A percentile compares a stretch with the other conserved stretches of the same genome.
phyloP scores from a whole-genome alignment of 1,139 yeast species.

The Candida sojae region DNA sequence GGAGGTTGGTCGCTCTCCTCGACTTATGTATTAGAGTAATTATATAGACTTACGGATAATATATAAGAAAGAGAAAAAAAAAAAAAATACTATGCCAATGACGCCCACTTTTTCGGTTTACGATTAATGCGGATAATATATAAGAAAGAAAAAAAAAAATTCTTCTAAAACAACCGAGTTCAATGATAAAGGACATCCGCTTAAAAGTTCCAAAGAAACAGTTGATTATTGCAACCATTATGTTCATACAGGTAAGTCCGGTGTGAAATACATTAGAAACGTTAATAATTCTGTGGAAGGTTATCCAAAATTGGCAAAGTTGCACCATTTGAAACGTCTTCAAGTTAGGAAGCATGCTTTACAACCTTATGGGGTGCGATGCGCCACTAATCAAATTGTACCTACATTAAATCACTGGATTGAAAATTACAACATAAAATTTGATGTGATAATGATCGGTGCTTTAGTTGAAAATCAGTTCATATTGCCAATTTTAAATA shows the following conservation, averaged over 20 bases:
- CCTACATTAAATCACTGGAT: constrained; percentile 65
- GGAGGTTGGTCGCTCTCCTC: too few species aligned
- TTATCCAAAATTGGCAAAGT: constrained; percentile 75
- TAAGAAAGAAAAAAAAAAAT: too few species aligned
- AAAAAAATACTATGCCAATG: too few species aligned
- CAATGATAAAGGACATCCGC: too few species aligned
- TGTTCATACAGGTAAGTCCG: constrained; percentile 58
- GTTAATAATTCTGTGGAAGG: constrained; percentile 69
- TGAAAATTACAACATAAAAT: constrained; percentile 53
- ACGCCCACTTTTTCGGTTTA: too few species aligned
- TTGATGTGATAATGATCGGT: constrained; percentile 92
- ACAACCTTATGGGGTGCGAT: constrained; percentile 66
- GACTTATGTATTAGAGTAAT: too few species aligned
- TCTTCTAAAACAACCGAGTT: too few species aligned
- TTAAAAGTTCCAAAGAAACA: not conserved
- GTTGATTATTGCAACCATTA: constrained; percentile 76
- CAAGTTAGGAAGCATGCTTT: constrained; percentile 49
- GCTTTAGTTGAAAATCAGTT: constrained; percentile 76
- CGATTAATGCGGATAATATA: too few species aligned
- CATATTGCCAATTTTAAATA: constrained; percentile 56
- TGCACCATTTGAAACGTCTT: constrained; percentile 64
- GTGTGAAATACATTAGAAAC: constrained; percentile 68
- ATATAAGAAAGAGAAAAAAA: too few species aligned
- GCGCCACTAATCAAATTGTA: constrained; percentile 53
- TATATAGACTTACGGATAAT: too few species aligned